phyloP scores from a whole-genome alignment of 768 basidiomycete species.

The Rhodosporidiobolus sp. region DNA sequence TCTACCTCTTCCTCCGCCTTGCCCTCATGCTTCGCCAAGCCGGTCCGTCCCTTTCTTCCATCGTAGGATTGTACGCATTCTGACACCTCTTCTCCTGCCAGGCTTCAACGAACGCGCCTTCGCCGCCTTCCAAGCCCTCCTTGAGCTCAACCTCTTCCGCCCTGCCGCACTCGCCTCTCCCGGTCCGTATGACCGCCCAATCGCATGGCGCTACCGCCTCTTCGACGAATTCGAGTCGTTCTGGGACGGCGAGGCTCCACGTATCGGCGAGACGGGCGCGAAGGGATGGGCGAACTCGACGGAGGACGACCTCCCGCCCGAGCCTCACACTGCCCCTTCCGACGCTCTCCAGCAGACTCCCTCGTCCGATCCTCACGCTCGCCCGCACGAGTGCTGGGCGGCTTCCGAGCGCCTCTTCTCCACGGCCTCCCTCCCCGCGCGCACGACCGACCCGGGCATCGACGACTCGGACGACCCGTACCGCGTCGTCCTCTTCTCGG shows the following conservation, averaged over 20 bases:
- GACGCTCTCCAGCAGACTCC: background rate
- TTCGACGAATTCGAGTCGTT: slow-evolving; percentile 48
- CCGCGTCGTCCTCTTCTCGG: slow-evolving; percentile 49
- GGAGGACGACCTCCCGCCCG: slow-evolving; percentile 16
- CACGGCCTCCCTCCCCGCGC: slow-evolving; percentile 35
- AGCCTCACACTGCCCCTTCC: background rate
- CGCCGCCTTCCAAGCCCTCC: slow-evolving; percentile 49
- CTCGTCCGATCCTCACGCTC: background rate
- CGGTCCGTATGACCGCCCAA: background rate
- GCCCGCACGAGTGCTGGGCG: slow-evolving; percentile 47
- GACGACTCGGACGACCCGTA: slow-evolving; percentile 51
- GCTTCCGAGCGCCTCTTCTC: slow-evolving; percentile 42
- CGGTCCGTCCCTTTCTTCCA: slow-evolving; percentile 43
- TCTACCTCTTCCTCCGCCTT: slow-evolving; percentile 49
- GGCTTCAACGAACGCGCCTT: slow-evolving; percentile 50
- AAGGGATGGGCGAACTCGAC: slow-evolving; percentile 46
- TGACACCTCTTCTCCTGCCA: slow-evolving; percentile 18
- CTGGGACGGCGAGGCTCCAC: slow-evolving; percentile 50
- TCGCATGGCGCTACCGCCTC: slow-evolving; percentile 34
- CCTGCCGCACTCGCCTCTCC: slow-evolving; percentile 29
- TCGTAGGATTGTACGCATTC: background rate
- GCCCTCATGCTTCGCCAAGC: slow-evolving; percentile 49
- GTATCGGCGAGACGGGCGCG: slow-evolving; percentile 49
- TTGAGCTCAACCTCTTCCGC: slow-evolving; percentile 51
- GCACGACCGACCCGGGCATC: slow-evolving; percentile 43